Evolutionary conservation across 2,329 filamentous ascomycete genomes (phyloP).

Genomic region (Nemania abortiva): DNA sequence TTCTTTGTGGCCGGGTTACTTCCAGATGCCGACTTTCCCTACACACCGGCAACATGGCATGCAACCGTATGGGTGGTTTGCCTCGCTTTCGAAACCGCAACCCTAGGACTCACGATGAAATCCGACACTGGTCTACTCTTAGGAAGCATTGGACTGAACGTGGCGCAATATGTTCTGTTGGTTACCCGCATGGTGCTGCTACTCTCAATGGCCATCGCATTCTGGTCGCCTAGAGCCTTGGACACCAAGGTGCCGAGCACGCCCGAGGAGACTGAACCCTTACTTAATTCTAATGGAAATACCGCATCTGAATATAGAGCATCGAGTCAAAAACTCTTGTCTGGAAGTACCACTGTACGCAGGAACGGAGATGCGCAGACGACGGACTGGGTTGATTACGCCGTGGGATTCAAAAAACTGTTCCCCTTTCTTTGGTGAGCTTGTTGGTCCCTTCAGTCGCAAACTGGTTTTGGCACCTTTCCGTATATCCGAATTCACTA

Average conservation of each 20-base stretch:
- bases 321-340: not conserved
- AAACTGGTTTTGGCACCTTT: too few relatives aligned
- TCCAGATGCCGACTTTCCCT: slow-evolving; percentile 3
- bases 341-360: not conserved
- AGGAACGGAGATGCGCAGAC: slow-evolving; percentile 15
- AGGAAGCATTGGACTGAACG: not conserved
- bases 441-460: too few relatives aligned
- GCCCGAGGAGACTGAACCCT: not conserved
- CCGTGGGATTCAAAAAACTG: slow-evolving; percentile 17
- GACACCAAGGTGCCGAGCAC: not conserved
- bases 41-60: not conserved
- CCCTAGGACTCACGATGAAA: not conserved
- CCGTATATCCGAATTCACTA: not conserved
- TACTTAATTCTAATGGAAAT: not conserved
- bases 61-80: not conserved
- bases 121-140: not conserved
- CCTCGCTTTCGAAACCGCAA: slow-evolving; percentile 3
- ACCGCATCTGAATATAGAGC: not conserved
- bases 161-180: not conserved
- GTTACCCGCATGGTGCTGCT: not conserved
- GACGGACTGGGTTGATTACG: slow-evolving; percentile 17
- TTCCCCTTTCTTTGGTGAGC: slow-evolving; percentile 22
- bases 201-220: not conserved
- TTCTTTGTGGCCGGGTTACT: not conserved
- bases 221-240: not conserved